Percentiles rank a stretch among this genome's conserved stretches.
phyloP scores from a whole-genome alignment of 179 eudicot genomes.

The Camellia oleifera region DNA sequence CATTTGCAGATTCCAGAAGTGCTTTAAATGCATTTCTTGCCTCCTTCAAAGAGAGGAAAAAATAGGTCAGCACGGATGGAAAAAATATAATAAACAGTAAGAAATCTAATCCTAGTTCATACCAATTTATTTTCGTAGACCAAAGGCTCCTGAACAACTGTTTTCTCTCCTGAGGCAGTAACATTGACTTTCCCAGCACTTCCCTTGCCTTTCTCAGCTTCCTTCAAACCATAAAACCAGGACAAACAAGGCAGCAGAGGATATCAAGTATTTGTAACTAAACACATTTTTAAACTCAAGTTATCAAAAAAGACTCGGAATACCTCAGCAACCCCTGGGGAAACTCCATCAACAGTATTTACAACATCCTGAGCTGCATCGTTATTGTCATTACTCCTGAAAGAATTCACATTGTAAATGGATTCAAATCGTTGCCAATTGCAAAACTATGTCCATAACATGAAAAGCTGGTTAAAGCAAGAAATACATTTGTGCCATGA shows the following conservation, averaged over 20 bases:
- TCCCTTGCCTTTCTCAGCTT: slow-evolving; percentile 39
- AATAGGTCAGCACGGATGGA: not conserved
- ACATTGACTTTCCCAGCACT: slow-evolving; percentile 33
- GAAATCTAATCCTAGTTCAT: slow-evolving; percentile 14
- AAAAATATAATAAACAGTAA: not conserved
- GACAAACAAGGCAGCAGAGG: slow-evolving; percentile 14
- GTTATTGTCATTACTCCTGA: slow-evolving; percentile 35
- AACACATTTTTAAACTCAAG: not conserved
- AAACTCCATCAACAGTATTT: slow-evolving; percentile 30
- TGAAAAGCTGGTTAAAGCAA: slow-evolving; percentile 5
- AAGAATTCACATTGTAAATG: slow-evolving; percentile 16
- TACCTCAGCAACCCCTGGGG: slow-evolving; percentile 54
- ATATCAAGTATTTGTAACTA: slow-evolving; percentile 3
- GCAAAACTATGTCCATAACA: slow-evolving; percentile 5
- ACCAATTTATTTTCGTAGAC: slow-evolving; percentile 84
- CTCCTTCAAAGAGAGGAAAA: slow-evolving; percentile 44
- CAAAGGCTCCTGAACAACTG: slow-evolving; percentile 47
- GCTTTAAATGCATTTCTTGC: slow-evolving; percentile 85
- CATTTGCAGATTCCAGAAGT: slow-evolving; percentile 75
- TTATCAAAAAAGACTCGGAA: not conserved
- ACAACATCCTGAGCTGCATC: slow-evolving; percentile 38
- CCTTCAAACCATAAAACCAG: slow-evolving; percentile 39
- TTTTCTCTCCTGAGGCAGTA: slow-evolving; percentile 49
- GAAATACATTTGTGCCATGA: slow-evolving; percentile 42
- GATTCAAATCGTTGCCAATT: slow-evolving; percentile 9